These are phyloP conservation scores for Vickermania ingenoplastis DNA, from an alignment of 208 protist genomes.

Conservation along the genomic window DNA sequence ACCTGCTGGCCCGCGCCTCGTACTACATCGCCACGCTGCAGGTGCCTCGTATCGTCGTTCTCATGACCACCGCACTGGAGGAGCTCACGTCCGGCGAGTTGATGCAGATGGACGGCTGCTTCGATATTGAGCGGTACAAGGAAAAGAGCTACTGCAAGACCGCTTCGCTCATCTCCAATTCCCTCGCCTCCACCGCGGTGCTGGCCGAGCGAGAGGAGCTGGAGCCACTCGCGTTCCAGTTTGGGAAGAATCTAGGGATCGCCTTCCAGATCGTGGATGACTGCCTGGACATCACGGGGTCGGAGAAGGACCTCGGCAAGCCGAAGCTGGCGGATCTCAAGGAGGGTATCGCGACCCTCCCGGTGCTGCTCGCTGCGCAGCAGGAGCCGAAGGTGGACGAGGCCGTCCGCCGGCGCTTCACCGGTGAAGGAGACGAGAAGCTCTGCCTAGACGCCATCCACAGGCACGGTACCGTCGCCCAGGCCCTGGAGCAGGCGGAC, in stretches of 20 bases:
- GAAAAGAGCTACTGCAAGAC: slow-evolving; percentile 93
- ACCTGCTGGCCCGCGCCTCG: slow-evolving; percentile 87
- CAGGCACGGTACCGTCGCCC: slow-evolving; percentile 30
- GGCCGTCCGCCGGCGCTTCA: slow-evolving; percentile 51
- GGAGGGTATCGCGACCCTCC: slow-evolving; percentile 71
- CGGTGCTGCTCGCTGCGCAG: slow-evolving; percentile 60
- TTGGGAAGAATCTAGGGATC: slow-evolving; percentile 90
- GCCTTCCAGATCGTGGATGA: slow-evolving; percentile 94
- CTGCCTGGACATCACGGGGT: slow-evolving; percentile 88
- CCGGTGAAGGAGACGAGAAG: slow-evolving; percentile 20
- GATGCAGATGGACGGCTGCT: slow-evolving; percentile 90
- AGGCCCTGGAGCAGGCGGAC: slow-evolving; percentile 49
- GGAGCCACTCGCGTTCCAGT: slow-evolving; percentile 52
- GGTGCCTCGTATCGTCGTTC: slow-evolving; percentile 81
- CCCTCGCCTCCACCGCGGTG: slow-evolving; percentile 81
- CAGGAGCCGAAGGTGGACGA: slow-evolving; percentile 36
- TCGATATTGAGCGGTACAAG: slow-evolving; percentile 69
- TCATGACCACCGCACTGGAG: slow-evolving; percentile 88
- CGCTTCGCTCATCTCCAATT: slow-evolving; percentile 89
- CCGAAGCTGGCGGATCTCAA: slow-evolving; percentile 73
- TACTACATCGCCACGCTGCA: slow-evolving; percentile 77
- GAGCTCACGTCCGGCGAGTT: slow-evolving; percentile 91
- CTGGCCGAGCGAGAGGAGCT: slow-evolving; percentile 56
- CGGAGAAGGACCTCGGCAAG: slow-evolving; percentile 66
- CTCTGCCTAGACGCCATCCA: slow-evolving; percentile 47